These are phyloP conservation scores for Cystobasidium pallidum DNA, from an alignment of 1,284 basidiomycete species.

Conservation along the genomic window DNA sequence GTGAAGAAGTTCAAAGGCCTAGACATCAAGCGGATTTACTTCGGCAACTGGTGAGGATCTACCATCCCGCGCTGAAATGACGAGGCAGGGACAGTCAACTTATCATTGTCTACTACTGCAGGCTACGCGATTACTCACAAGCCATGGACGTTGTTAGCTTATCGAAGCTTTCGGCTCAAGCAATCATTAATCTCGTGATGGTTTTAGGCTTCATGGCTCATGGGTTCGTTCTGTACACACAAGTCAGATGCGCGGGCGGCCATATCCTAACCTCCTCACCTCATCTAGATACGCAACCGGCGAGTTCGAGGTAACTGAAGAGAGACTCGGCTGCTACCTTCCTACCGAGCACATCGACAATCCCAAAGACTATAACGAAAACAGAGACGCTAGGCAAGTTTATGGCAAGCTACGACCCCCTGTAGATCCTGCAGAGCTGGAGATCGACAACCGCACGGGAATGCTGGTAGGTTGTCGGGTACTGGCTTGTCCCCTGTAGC, in stretches of 20 bases:
- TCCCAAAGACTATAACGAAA: conserved; percentile 56
- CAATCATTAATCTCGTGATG: conserved; percentile 85
- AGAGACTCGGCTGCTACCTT: conserved; percentile 83
- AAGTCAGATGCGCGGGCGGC: background rate
- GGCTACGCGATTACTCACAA: conserved; percentile 70
- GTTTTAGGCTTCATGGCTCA: conserved; percentile 75
- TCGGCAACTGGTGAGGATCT: conserved; percentile 45
- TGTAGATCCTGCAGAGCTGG: conserved; percentile 75
- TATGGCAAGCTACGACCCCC: conserved; percentile 77
- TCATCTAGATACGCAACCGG: conserved; percentile 47
- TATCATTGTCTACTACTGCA: conserved; percentile 52
- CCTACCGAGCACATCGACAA: conserved; percentile 79
- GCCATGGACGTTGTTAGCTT: conserved; percentile 80
- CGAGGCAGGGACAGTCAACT: no score
- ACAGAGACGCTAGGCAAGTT: conserved; percentile 79
- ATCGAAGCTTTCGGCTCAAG: conserved; percentile 61
- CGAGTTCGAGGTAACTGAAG: conserved; percentile 88
- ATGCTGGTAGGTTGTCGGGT: conserved; percentile 82
- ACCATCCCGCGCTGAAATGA: background rate
- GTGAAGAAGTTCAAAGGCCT: conserved; percentile 53
- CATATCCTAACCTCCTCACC: background rate
- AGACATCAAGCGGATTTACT: conserved; percentile 52
- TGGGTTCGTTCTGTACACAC: conserved; percentile 22
- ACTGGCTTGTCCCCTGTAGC: conserved; percentile 75
- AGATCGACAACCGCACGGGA: conserved; percentile 82